These are phyloP conservation scores for Boletus rufocinnamomeus DNA, from an alignment of 768 basidiomycete genomes.

Conservation along the genomic window DNA sequence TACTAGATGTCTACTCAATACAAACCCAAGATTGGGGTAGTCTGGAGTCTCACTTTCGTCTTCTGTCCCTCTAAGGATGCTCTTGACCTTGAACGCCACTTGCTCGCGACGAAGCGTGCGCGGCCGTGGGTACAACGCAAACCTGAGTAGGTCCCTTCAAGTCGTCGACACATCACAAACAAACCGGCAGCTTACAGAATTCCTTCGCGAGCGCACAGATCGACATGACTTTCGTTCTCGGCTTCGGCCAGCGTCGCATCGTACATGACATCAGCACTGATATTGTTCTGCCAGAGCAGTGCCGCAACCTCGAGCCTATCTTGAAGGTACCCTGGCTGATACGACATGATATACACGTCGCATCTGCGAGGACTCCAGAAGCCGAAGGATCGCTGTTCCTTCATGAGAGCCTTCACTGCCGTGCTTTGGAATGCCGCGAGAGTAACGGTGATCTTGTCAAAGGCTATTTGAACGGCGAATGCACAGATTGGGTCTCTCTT, in stretches of 20 bases:
- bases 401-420: conserved; percentile 67
- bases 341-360: conserved; percentile 84
- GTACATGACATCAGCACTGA: conserved; percentile 88
- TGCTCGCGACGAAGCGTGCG: conserved; percentile 59
- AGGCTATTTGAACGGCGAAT: conserved; percentile 71
- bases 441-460: conserved; percentile 74
- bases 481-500: conserved; percentile 61
- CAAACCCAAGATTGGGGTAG: not conserved
- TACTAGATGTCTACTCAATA: conserved; percentile 41
- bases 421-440: conserved; percentile 68
- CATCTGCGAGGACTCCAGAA: conserved; percentile 90
- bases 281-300: conserved; percentile 76
- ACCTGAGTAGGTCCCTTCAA: conserved; percentile 50
- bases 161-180: conserved; percentile 16
- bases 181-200: conserved; percentile 60
- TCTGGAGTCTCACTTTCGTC: conserved; percentile 52
- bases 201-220: conserved; percentile 75
- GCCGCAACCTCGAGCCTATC: conserved; percentile 79
- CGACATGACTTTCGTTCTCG: conserved; percentile 66
- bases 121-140: conserved; percentile 54
- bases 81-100: conserved; percentile 79
- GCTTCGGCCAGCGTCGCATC: conserved; percentile 65
- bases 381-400: conserved; percentile 81
- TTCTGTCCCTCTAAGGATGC: conserved; percentile 76
- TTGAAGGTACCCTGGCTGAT: conserved; percentile 70